phyloP scores from a whole-genome alignment of 2,329 filamentous ascomycete genomes.

The Aspergillus costaricaensis region DNA sequence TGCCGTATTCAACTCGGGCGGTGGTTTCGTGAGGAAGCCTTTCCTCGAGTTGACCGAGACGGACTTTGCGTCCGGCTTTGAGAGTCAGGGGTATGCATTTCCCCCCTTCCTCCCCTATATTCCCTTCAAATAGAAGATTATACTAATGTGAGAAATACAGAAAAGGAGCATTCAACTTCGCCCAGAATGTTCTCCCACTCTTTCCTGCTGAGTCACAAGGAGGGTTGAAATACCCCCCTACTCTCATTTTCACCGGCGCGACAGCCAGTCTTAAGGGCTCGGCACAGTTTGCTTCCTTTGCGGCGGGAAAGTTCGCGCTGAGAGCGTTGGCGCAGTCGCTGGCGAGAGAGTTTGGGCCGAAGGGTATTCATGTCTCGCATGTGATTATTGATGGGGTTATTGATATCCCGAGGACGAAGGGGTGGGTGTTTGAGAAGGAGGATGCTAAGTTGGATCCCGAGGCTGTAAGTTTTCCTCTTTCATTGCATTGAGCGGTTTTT shows the following conservation, averaged over 20 bases:
- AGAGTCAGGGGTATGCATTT: constrained; percentile 50
- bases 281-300: constrained; percentile 69
- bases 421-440: constrained; percentile 56
- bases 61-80: constrained; percentile 56
- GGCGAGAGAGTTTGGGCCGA: constrained; percentile 79
- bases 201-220: constrained; percentile 54
- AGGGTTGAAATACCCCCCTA: constrained; percentile 65
- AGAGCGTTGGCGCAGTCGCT: constrained; percentile 73
- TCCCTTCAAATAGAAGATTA: too few species aligned
- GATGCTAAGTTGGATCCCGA: constrained; percentile 73
- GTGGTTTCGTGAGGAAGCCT: constrained; percentile 59
- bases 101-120: too few species aligned
- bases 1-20: constrained; percentile 63
- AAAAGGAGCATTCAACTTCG: constrained; percentile 72
- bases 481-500: neutral
- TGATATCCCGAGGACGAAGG: constrained; percentile 72
- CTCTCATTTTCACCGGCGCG: constrained; percentile 82
- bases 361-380: constrained; percentile 81
- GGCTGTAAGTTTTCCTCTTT: constrained; percentile 58
- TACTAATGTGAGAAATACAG: constrained; percentile 23
- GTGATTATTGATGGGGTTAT: constrained; percentile 83
- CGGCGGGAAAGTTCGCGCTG: constrained; percentile 77
- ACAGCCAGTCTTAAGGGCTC: constrained; percentile 77
- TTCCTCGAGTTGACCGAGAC: constrained; percentile 62
- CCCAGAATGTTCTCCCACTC: constrained; percentile 69